Evolutionary conservation across 2,329 filamentous ascomycete genomes (phyloP), one percentile per base, ranked within the genome.

Genomic region (Colletotrichum euphorbiae): DNA sequence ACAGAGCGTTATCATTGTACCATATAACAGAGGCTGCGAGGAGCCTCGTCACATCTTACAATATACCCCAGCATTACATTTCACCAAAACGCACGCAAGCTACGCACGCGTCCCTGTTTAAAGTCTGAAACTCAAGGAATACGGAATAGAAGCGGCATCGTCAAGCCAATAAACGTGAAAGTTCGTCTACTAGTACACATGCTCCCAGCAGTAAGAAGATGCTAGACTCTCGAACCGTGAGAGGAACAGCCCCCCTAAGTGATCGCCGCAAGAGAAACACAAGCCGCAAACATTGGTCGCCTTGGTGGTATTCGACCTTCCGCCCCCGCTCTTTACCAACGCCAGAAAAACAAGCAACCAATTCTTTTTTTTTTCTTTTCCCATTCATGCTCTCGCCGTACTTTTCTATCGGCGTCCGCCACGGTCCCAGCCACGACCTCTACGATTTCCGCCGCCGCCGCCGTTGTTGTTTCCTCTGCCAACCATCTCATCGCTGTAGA

Each of bases 401-500:
- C 33, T 43, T n/a, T 42, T 45, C 21, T 42, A 62, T 21, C 65
- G 42, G 15, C 68, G 56, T 52, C 55, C 56, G 24, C 67, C 60
- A 6, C 60, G 54, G 38, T 70, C 54, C 43, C 54, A 69, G 31
- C 73, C 69, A 13, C 73, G 67, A 31, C 75, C 73, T 57, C 73
- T 69, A 55, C 74, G 72, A 31, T 59, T 71, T 15, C 59, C 57
- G 52, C 52, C 48, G 21, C 52, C 48, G 21, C 48, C 24, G 38
- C 42, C 31, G 54, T 43, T 24, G 54, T 36, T 38, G 9, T 43
- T 59, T 17, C 57, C 57, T 17, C 24, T 36, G 2, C 73, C 71
- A 58, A 82, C 77, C 40, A 84, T 72, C 61, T 76, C 80, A 67
- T 89, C 86, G 71, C 85, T 88, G 72, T 88, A 88, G n/a, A 88